Base-by-base conservation (phyloP, 768 basidiomycete genomes). In the Podaxis pistillaris region DNA sequence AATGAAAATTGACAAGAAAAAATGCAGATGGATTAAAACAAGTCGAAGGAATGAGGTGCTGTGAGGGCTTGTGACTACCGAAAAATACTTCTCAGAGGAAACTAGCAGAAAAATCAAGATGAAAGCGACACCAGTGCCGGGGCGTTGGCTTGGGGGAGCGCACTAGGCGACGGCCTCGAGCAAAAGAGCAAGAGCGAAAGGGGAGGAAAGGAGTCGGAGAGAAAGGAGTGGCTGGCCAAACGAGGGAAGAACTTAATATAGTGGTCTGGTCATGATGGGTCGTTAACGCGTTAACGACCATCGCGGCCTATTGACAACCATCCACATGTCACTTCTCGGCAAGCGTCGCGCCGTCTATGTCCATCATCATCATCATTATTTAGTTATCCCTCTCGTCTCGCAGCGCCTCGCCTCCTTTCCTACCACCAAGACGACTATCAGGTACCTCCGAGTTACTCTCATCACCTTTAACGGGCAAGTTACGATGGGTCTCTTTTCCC, bases 41-140 rank as follows among this genome's bases (percentile, higher is more conserved):
- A 36, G 38, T 50, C 13, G 36, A 56, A 58, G 22, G 65, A 56
- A 53, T 44, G 46, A 51, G 33, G 12, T 47, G 60, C 62, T 63
- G 26, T 56, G 64, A 62, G 66, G 57, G 64, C 66, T 58, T 60
- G 62, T 46, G 70, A 64, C 67, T 71, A 69, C 66, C 68, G 65
- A 72, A 71, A 70, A 56, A 47, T 38, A 44, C 50, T 60, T 60
- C 24, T 52, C 40, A 33, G 47, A 50, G 50, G 61, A 62, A 62
- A 50, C 49, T 50, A 53, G 40, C 33, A 24, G 33, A 58, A 49
- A 49, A 19, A 1, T 47, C 15, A 36, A 57, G 40, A 50, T 2
- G 26, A 73, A 76, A 76, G 76, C 73, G 80, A 81, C 80, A 79
- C 80, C 80, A 77, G 80, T 76, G 80, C 78, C 80, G 78, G 26